Evolutionary conservation across 192 early-diverging fungal genomes (phyloP).

Genomic region (Backusella luteola): DNA sequence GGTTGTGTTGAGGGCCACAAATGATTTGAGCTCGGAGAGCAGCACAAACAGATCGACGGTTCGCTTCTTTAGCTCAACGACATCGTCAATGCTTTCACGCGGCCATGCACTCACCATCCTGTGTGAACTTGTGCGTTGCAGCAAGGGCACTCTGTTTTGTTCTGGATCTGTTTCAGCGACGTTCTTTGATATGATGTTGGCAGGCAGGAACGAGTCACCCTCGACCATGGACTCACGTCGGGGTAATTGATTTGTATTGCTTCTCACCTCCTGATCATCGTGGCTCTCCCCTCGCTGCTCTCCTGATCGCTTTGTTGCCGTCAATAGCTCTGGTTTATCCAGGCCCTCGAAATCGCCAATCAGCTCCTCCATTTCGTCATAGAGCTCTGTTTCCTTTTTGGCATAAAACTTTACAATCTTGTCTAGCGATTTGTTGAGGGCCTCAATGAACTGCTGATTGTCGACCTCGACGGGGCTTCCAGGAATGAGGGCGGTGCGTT

Average conservation of each 20-base stretch:
- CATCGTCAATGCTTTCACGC: not conserved
- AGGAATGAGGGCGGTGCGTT: slow-evolving; percentile 37
- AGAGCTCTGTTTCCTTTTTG: slow-evolving; percentile 79
- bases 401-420: slow-evolving; percentile 84
- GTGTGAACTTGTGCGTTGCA: not conserved
- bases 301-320: not conserved
- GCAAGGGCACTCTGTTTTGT: not conserved
- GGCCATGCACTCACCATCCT: slow-evolving; percentile 8
- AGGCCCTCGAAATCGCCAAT: slow-evolving; percentile 51
- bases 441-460: slow-evolving; percentile 62
- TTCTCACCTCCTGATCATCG: slow-evolving; percentile 10
- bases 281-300: not conserved
- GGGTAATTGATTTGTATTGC: slow-evolving; percentile 23
- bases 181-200: slow-evolving; percentile 37
- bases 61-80: slow-evolving; percentile 30
- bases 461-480: slow-evolving; percentile 28
- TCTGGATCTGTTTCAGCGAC: slow-evolving; percentile 21
- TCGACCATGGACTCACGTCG: slow-evolving; percentile 34
- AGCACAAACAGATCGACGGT: slow-evolving; percentile 79
- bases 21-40: slow-evolving; percentile 84
- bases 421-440: slow-evolving; percentile 81
- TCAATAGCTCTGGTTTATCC: slow-evolving; percentile 36
- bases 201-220: slow-evolving; percentile 30
- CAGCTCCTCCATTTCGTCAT: slow-evolving; percentile 63
- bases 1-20: slow-evolving; percentile 84